Conservation (phyloP, 129 eudicot species). For the Helianthus annuus region HanXRQr2.0-SUNRISE NC_035437.2:107447170-107447669, state of each 20-base stretch:
- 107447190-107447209: too few species aligned
- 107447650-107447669: constrained; percentile 1
- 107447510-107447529: constrained; percentile 33
- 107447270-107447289: constrained; percentile 70
- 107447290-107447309: constrained; percentile 55
- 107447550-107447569: constrained; percentile 60
- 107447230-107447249: constrained; percentile 76
- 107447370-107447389: constrained; percentile 60
- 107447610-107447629: constrained; percentile 82
- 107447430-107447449: background rate
- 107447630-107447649: background rate
- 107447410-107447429: background rate
- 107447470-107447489: constrained; percentile 20
- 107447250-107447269: constrained; percentile 72
- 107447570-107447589: constrained; percentile 77
- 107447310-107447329: constrained; percentile 41
- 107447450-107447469: constrained; percentile 1
- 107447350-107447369: constrained; percentile 49
- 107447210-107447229: constrained; percentile 61
- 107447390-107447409: background rate
- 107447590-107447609: constrained; percentile 74
- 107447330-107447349: constrained; percentile 45
- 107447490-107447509: constrained; percentile 41
- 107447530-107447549: constrained; percentile 87
- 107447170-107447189: too few species aligned